phyloP scores from a whole-genome alignment of 2,329 filamentous ascomycete genomes.

The Epichloe bromicola region DNA sequence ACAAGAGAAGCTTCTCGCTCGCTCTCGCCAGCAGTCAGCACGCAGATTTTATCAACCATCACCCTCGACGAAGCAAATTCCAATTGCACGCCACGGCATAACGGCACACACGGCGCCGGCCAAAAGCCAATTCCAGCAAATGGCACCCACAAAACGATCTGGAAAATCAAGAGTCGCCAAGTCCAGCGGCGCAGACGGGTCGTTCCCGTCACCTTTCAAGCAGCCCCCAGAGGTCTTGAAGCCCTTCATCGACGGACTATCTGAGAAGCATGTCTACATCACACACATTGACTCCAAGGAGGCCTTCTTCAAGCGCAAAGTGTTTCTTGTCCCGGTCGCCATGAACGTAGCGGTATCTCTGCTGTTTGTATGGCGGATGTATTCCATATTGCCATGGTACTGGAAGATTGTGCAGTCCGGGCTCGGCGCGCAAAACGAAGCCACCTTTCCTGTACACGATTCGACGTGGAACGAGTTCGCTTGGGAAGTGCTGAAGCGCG shows the following conservation, averaged over 20 bases:
- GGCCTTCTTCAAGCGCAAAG: slow-evolving; percentile 60
- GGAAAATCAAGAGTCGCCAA: slow-evolving; percentile 19
- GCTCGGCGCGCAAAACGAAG: slow-evolving; percentile 52
- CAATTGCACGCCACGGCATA: neutral
- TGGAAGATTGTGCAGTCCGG: slow-evolving; percentile 49
- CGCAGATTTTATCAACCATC: neutral
- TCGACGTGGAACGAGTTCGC: slow-evolving; percentile 44
- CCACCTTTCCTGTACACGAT: slow-evolving; percentile 46
- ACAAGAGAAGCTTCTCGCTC: too few species aligned
- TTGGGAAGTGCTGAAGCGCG: slow-evolving; percentile 45
- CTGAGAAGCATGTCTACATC: slow-evolving; percentile 63
- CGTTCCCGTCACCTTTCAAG: slow-evolving; percentile 53
- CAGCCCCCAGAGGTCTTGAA: slow-evolving; percentile 50
- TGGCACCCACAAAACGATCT: slow-evolving; percentile 22
- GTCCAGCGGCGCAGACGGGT: slow-evolving; percentile 14
- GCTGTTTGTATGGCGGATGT: slow-evolving; percentile 56
- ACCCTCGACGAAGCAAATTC: neutral
- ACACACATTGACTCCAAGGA: slow-evolving; percentile 67
- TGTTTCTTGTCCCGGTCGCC: slow-evolving; percentile 66
- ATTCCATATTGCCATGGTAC: slow-evolving; percentile 61
- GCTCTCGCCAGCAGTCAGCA: neutral
- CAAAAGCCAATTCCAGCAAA: slow-evolving; percentile 5
- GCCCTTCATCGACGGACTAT: slow-evolving; percentile 54
- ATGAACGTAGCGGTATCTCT: slow-evolving; percentile 59
- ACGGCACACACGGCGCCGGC: neutral